Conservation (phyloP, 345 rosid species). For the Bruguiera gymnorhiza region DNA sequence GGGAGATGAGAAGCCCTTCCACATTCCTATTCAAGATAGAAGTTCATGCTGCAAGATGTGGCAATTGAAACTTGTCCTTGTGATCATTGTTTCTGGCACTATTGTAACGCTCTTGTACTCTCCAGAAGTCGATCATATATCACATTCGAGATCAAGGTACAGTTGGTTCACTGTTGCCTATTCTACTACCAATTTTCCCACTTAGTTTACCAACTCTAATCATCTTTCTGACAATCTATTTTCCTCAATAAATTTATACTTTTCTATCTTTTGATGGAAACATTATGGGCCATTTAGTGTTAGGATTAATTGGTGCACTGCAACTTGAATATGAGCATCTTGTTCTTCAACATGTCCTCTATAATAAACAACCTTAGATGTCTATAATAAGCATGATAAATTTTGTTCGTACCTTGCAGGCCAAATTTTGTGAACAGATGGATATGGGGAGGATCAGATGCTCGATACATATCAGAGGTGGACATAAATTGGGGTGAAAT, state of each 20-base stretch:
- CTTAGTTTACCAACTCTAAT: neutral
- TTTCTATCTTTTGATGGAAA: neutral
- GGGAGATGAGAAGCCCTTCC: conserved; percentile 21
- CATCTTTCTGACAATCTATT: neutral
- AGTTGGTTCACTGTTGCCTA: neutral
- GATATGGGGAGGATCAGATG: conserved; percentile 36
- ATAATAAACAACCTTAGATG: too few relatives aligned
- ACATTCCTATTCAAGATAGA: conserved; percentile 15
- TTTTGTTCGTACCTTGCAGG: neutral
- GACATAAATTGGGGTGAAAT: conserved; percentile 25
- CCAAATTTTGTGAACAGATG: conserved; percentile 24
- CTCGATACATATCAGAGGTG: conserved; percentile 20
- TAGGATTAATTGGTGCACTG: neutral
- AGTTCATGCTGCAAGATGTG: conserved; percentile 20
- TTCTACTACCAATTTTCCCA: neutral
- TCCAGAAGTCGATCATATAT: conserved; percentile 24
- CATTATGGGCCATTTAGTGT: neutral
- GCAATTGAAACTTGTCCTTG: conserved; percentile 12
- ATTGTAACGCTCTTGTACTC: conserved; percentile 15
- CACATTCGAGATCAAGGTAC: conserved; percentile 25
- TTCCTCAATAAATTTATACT: neutral
- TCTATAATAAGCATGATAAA: neutral
- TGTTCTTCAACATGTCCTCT: too few relatives aligned
- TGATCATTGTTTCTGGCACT: conserved; percentile 17
- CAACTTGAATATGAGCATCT: too few relatives aligned